A percentile compares a stretch with the other conserved stretches of the same genome.
Evolutionary conservation across 495 filamentous ascomycete genomes (phyloP).

Genomic region (Penicillium cataractarum): DNA sequence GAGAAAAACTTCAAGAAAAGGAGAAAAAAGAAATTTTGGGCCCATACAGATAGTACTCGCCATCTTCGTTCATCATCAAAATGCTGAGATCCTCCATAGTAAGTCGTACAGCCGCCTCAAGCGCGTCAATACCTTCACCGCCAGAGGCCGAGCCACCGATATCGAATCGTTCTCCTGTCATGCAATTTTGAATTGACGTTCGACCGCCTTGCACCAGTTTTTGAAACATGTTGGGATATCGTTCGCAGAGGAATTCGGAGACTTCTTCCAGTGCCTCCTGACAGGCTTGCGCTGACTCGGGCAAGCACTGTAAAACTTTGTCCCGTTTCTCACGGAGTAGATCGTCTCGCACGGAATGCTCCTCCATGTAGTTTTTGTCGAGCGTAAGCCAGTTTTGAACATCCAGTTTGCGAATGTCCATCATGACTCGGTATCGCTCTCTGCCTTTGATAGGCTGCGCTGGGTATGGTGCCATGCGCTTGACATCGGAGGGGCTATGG

Average conservation of each 20-base stretch:
- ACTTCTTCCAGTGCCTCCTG: slow-evolving; percentile 55
- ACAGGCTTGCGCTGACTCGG: slow-evolving; percentile 53
- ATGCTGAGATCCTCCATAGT: slow-evolving; percentile 63
- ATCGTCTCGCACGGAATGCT: slow-evolving; percentile 47
- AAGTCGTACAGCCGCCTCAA: slow-evolving; percentile 59
- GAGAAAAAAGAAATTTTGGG: background rate
- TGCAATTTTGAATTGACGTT: slow-evolving; percentile 47
- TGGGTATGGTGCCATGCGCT: slow-evolving; percentile 46
- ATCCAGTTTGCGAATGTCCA: slow-evolving; percentile 59
- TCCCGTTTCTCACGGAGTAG: slow-evolving; percentile 45
- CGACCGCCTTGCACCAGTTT: slow-evolving; percentile 34
- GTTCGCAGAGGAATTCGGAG: slow-evolving; percentile 51
- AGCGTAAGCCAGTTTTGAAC: slow-evolving; percentile 57
- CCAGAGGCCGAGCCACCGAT: slow-evolving; percentile 34
- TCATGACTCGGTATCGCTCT: slow-evolving; percentile 52
- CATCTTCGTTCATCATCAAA: slow-evolving; percentile 52
- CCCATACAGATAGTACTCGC: slow-evolving; percentile 55
- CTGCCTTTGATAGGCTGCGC: slow-evolving; percentile 50
- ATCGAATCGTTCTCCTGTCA: slow-evolving; percentile 52
- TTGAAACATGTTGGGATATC: slow-evolving; percentile 52
- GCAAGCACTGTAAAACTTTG: slow-evolving; percentile 54
- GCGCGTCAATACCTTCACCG: slow-evolving; percentile 42
- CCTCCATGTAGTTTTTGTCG: slow-evolving; percentile 55
- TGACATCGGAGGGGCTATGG: slow-evolving; percentile 36
- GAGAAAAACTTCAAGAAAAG: background rate